phyloP scores from a whole-genome alignment of 2,329 filamentous ascomycete species.

The Aspergillus sp. region DNA sequence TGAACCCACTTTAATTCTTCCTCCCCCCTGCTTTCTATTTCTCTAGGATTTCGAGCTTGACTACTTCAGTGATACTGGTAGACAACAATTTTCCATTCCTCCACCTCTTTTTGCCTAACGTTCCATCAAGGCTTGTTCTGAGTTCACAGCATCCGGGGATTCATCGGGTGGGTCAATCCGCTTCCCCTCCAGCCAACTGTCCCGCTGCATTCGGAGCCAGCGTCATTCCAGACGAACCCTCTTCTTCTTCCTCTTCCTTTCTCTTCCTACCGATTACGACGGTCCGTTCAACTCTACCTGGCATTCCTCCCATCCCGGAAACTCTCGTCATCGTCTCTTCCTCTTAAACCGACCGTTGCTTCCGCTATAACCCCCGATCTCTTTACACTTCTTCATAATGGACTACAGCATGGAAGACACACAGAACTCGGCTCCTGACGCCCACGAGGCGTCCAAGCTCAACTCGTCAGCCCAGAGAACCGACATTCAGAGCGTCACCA shows the following conservation, averaged over 20 bases:
- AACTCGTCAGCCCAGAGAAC: constrained; percentile 56
- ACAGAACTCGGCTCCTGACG: constrained; percentile 68
- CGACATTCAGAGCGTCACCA: constrained; percentile 74
- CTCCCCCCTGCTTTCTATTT: background rate
- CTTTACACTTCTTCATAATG: constrained; percentile 39
- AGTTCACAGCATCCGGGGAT: constrained; percentile 23
- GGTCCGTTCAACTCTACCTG: constrained; percentile 6
- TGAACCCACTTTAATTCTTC: background rate
- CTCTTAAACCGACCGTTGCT: background rate
- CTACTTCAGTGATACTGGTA: background rate
- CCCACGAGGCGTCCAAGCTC: constrained; percentile 64
- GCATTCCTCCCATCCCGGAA: constrained; percentile 8
- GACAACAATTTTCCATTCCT: background rate
- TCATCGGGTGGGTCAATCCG: constrained; percentile 22
- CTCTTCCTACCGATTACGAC: constrained; percentile 23
- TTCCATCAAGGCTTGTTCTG: constrained; percentile 10
- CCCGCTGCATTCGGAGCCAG: constrained; percentile 30
- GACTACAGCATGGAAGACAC: constrained; percentile 61
- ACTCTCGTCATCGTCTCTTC: background rate
- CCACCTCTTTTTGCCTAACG: background rate
- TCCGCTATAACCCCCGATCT: background rate
- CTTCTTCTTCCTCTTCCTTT: constrained; percentile 27
- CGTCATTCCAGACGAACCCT: constrained; percentile 35
- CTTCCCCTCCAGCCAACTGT: constrained; percentile 22
- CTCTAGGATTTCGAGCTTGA: background rate